Evolutionary conservation across 768 basidiomycete species (phyloP).

Genomic region (Russula sp.): DNA sequence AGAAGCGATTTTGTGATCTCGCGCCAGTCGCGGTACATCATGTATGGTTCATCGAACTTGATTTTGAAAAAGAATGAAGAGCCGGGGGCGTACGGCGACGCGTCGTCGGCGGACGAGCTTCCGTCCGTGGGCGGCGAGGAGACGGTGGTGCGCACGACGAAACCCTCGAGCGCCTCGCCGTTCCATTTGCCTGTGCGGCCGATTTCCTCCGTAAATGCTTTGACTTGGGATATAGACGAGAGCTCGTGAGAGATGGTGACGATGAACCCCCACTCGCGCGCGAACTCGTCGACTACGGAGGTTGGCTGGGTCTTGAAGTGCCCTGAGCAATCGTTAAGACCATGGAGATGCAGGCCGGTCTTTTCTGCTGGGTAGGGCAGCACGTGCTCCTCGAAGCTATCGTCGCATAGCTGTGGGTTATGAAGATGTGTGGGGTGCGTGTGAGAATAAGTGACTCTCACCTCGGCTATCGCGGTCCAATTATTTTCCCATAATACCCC

Average conservation of each 20-base stretch:
- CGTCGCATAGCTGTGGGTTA: slow-evolving; percentile 83
- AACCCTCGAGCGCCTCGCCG: slow-evolving; percentile 84
- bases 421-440: not conserved
- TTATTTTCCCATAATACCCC: slow-evolving; percentile 67
- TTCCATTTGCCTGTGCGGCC: slow-evolving; percentile 68
- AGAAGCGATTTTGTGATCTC: slow-evolving; percentile 84
- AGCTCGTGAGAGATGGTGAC: slow-evolving; percentile 56
- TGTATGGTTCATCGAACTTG: slow-evolving; percentile 98
- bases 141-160: slow-evolving; percentile 81
- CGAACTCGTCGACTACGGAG: slow-evolving; percentile 65
- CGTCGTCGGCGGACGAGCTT: slow-evolving; percentile 21
- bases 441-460: slow-evolving; percentile 30
- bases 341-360: slow-evolving; percentile 90
- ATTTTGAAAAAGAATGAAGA: slow-evolving; percentile 98
- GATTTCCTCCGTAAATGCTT: slow-evolving; percentile 61
- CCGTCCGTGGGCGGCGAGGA: slow-evolving; percentile 34
- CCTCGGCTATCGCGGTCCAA: slow-evolving; percentile 90
- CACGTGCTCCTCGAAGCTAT: slow-evolving; percentile 95
- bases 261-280: slow-evolving; percentile 88
- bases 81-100: slow-evolving; percentile 65
- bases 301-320: slow-evolving; percentile 68
- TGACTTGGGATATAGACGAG: slow-evolving; percentile 57
- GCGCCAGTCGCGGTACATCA: slow-evolving; percentile 98
- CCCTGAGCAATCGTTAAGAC: slow-evolving; percentile 65
- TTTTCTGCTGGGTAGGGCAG: slow-evolving; percentile 72